Conservation (phyloP, 2,329 filamentous ascomycete species). For the Paramyrothecium roridum region DNA sequence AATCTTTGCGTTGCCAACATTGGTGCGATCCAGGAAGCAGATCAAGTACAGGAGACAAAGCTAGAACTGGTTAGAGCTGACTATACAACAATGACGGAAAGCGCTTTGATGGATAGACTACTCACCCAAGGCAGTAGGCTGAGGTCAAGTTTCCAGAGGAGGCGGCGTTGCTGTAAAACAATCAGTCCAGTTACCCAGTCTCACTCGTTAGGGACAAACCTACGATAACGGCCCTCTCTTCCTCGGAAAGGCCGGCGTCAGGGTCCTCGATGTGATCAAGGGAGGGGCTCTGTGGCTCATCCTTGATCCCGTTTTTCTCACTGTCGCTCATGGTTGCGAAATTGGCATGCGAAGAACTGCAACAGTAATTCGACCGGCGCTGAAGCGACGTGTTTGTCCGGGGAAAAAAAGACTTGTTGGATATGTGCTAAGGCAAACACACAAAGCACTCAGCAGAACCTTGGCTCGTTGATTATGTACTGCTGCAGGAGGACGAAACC, state of each 20-base stretch:
- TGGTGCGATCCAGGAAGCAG: conserved; percentile 73
- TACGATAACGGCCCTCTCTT: conserved; percentile 61
- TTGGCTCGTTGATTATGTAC: not conserved
- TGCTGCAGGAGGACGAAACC: not conserved
- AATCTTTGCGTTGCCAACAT: conserved; percentile 70
- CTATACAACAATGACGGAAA: not conserved
- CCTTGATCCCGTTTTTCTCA: conserved; percentile 23
- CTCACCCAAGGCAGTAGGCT: conserved; percentile 57
- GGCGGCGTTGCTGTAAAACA: conserved; percentile 51
- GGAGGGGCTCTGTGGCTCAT: conserved; percentile 25
- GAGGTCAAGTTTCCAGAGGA: conserved; percentile 60
- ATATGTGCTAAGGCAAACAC: not conserved
- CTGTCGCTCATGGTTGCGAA: conserved; percentile 26
- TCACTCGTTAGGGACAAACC: conserved; percentile 20
- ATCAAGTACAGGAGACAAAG: conserved; percentile 71
- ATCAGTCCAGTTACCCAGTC: not conserved
- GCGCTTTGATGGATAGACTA: not conserved
- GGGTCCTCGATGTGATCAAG: conserved; percentile 27
- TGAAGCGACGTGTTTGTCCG: too few relatives aligned
- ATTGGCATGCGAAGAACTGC: too few relatives aligned
- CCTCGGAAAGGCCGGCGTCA: conserved; percentile 62
- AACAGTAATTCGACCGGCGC: too few relatives aligned
- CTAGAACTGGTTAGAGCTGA: conserved; percentile 20
- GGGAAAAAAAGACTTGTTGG: too few relatives aligned
- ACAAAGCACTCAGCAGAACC: not conserved